Evolutionary conservation across 768 basidiomycete genomes (phyloP), one percentile per base, ranked within the genome.

Genomic region (Gelatoporia subvermispora): DNA sequence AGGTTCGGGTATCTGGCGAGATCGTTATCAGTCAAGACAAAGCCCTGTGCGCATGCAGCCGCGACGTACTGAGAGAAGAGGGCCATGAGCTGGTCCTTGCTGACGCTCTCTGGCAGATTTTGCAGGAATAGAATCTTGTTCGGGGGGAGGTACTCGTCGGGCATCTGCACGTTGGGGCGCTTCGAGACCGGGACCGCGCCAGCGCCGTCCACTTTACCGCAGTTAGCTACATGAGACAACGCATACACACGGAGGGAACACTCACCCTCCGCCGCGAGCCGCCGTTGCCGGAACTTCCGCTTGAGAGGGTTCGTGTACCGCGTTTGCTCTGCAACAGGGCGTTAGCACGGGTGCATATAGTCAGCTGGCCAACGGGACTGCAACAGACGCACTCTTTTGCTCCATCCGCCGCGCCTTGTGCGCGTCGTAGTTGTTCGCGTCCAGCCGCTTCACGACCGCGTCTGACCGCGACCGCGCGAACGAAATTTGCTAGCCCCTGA

Each of bases 81-180:
- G 2, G 83, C 82, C 67, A 87, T 81, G 52, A 99, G 85, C 61
- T 89, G 85, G 45, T 96, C 94, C 63, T 95, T 93, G 47, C 87
- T 93, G 55, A 93, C 93, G 36, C 69, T 85, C 63, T 96, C 93
- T 17, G 94, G 93, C 20, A 99, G 75, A 65, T 97, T 97, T 69
- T 99, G 96, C 55, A 99, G 66, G 79, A 99, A 99, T 44, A 99
- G 78, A 68, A 98, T 95, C 67, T 94, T 93, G 85, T 99, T 99
- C 35, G 96, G 95, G 2, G 96, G 96, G 7, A 99, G 81, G 67
- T 97, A 98, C 67, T 99, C 96, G 84, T 99, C 96, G 35, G 95
- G 94, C 93, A 98, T 96, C 65, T 94, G 91, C 51, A 96, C 87
- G 56, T 84, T 82, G 20, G 88, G 88, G 37, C 88, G 79, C 68